phyloP scores from a whole-genome alignment of 2,329 filamentous ascomycete species.

The Cadophora sp. region DNA sequence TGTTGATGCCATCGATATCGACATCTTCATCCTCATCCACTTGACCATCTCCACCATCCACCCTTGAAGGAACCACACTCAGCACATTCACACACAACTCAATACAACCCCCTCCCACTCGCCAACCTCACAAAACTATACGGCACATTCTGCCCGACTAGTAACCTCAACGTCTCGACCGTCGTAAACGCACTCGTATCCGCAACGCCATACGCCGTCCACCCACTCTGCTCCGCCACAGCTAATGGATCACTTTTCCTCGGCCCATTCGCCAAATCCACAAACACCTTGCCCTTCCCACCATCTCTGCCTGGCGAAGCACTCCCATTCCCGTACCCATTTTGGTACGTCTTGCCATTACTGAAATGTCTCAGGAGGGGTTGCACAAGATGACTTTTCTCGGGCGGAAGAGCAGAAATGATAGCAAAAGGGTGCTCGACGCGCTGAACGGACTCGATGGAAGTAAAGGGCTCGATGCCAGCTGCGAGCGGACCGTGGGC shows the following conservation, averaged over 20 bases:
- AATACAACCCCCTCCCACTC: conserved; percentile 59
- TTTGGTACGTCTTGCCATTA: conserved; percentile 41
- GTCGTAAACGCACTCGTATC: conserved; percentile 86
- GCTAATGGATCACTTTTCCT: conserved; percentile 72
- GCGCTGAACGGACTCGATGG: conserved; percentile 80
- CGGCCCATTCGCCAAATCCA: conserved; percentile 73
- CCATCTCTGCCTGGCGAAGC: conserved; percentile 1
- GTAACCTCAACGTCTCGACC: conserved; percentile 77
- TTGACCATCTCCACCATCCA: no score
- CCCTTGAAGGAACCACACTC: no score
- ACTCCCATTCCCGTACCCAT: conserved; percentile 26
- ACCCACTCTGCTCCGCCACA: conserved; percentile 76
- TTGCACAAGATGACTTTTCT: conserved; percentile 80
- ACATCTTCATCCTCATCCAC: no score
- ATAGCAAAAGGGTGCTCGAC: conserved; percentile 83
- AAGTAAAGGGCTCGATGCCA: conserved; percentile 68
- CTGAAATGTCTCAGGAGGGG: conserved; percentile 78
- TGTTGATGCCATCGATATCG: no score
- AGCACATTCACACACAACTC: no score
- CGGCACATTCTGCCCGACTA: conserved; percentile 86
- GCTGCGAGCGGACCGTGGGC: conserved; percentile 66
- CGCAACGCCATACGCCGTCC: conserved; percentile 78
- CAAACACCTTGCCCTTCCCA: conserved; percentile 70
- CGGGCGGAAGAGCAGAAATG: conserved; percentile 77
- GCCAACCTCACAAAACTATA: conserved; percentile 87